Base-by-base conservation (phyloP, 2,329 filamentous ascomycete species). In the Clarireedia monteithiana region DNA sequence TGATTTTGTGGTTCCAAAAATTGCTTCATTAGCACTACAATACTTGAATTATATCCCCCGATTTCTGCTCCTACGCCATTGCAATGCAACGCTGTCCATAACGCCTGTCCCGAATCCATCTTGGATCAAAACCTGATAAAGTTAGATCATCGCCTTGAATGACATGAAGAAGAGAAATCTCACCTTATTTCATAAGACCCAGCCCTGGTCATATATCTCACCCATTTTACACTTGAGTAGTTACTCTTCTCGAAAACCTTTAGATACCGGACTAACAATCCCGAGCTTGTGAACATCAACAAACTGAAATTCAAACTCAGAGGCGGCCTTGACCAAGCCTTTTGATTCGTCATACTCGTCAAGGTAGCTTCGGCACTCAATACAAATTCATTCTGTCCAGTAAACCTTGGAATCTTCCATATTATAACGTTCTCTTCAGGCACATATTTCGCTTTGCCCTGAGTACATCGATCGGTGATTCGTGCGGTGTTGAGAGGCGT, bases 241-340 rank as follows among this genome's bases (percentile, higher is more conserved):
- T 97, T 97, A 73, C 83, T 94, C 84, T 99, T 99, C 76, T 99
- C 94, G 75, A 99, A 99, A 1, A 99, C 94, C 75, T 99, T 99
- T 57, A 99, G 74, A 71, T 99, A 99, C 50, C 95, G 79, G 56
- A 99, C 94, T 62, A 99, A 70, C 68, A 99, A 71, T 0, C 94
- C 94, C 0, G 88, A 95, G 69, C 90, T 96, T 20, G 94, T 99
- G 70, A 99, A 99, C 95, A 99, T 99, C 67, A 99, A 79, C 66
- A 99, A 73, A 61, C 88, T 94, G 69, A 99, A 99, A 72, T 84
- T 94, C 72, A 99, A 75, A 72, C 85, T 96, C 59, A 99, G 75
- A 4, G 94, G 94, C 49, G 95, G 95, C 53, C 94, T 80, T 64
- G 89, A 95, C 95, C 94, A 99, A 3, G 90, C 89, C 69, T 96